phyloP scores from a whole-genome alignment of 306 rosid species.

The Acacia confusa region DNA sequence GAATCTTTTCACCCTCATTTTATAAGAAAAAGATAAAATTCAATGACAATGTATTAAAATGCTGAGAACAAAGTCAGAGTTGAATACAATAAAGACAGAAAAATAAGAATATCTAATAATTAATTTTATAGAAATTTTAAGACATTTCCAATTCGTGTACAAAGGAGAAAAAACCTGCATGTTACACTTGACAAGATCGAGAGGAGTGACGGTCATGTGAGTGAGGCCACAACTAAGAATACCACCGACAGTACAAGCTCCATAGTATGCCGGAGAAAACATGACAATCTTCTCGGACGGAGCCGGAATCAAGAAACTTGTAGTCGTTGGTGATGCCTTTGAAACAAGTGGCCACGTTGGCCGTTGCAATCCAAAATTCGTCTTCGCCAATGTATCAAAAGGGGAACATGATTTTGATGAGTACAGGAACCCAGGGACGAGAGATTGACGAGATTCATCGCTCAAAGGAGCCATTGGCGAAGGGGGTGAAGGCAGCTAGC shows the following conservation, averaged over 20 bases:
- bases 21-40: neutral
- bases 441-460: slow-evolving; percentile 39
- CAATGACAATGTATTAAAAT: neutral
- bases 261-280: slow-evolving; percentile 69
- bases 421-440: slow-evolving; percentile 62
- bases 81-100: neutral
- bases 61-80: neutral
- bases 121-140: neutral
- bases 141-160: neutral
- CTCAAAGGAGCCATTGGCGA: slow-evolving; percentile 47
- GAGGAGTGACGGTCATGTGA: slow-evolving; percentile 77
- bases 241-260: slow-evolving; percentile 58
- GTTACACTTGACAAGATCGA: slow-evolving; percentile 82
- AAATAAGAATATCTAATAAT: neutral
- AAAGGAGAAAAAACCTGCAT: slow-evolving; percentile 61
- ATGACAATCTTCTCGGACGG: slow-evolving; percentile 53
- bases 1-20: neutral
- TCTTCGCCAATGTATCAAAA: slow-evolving; percentile 27
- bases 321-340: slow-evolving; percentile 5
- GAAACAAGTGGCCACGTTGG: slow-evolving; percentile 6
- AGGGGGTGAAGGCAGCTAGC: neutral
- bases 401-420: slow-evolving; percentile 35
- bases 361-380: slow-evolving; percentile 21
- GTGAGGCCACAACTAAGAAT: slow-evolving; percentile 59
- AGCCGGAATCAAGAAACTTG: slow-evolving; percentile 43